A percentile compares a stretch with the other conserved stretches of the same genome.
Conservation (phyloP, 192 early-diverging fungal genomes). For the Coemansia sp. region DNA sequence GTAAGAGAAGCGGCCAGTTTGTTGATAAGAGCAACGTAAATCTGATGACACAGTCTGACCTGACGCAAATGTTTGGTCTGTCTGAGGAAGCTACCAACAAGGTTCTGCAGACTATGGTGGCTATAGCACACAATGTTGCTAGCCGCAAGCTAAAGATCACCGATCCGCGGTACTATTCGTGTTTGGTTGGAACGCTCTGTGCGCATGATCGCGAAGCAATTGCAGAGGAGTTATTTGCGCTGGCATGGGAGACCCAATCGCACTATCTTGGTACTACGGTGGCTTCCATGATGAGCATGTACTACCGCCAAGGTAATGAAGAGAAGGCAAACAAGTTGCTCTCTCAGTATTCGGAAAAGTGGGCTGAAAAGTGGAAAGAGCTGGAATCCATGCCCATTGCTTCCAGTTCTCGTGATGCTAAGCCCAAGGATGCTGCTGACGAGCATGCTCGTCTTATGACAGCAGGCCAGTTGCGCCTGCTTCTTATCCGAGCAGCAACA, state of each 20-base stretch:
- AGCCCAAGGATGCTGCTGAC: constrained; percentile 7
- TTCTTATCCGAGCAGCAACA: constrained; percentile 14
- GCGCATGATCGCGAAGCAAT: constrained; percentile 16
- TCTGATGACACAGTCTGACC: not conserved
- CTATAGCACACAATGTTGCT: constrained; percentile 7
- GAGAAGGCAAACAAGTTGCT: constrained; percentile 17
- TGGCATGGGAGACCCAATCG: constrained; percentile 1
- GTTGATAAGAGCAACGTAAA: constrained; percentile 1
- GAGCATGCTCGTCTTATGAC: not conserved
- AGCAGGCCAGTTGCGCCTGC: constrained; percentile 9
- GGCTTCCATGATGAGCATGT: constrained; percentile 34
- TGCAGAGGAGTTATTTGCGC: constrained; percentile 23
- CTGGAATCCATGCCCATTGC: not conserved
- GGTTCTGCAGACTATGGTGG: constrained; percentile 10
- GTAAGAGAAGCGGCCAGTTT: not conserved
- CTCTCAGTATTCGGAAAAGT: constrained; percentile 7
- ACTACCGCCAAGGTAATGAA: constrained; percentile 19
- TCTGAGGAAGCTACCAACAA: not conserved
- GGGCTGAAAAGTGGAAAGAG: constrained; percentile 9
- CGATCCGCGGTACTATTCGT: not conserved
- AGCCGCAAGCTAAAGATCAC: not conserved
- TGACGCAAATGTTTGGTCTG: not conserved
- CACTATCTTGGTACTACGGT: constrained; percentile 15
- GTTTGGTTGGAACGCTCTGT: constrained; percentile 18
- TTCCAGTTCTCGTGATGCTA: constrained; percentile 20